Evolutionary conservation across 2,329 filamentous ascomycete genomes (phyloP).

Genomic region (Cladophialophora psammophila): DNA sequence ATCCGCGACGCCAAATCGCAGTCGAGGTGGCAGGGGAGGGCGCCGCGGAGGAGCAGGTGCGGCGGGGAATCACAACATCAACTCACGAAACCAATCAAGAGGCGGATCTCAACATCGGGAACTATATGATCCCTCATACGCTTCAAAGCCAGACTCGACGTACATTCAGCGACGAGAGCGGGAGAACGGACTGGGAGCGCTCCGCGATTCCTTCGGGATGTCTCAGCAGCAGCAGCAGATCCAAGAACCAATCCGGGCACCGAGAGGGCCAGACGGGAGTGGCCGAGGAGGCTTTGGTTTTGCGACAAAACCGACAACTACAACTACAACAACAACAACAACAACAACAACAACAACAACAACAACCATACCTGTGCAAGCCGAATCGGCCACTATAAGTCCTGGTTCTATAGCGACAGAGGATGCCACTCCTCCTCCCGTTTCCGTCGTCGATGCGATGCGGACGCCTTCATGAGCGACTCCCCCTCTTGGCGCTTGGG

Average conservation of each 20-base stretch:
- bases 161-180: constrained; percentile 54
- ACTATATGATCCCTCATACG: constrained; percentile 79
- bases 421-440: not conserved
- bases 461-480: not conserved
- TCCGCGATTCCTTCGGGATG: not conserved
- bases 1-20: constrained; percentile 48
- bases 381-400: not conserved
- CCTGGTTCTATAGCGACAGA: not conserved
- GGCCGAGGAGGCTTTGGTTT: constrained; percentile 83
- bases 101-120: constrained; percentile 57
- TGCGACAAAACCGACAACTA: constrained; percentile 38
- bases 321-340: no score
- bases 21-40: constrained; percentile 42
- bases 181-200: not conserved
- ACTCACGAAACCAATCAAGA: constrained; percentile 41
- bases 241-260: constrained; percentile 70
- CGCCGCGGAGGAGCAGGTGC: constrained; percentile 39
- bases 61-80: constrained; percentile 46
- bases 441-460: not conserved
- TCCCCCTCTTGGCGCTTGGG: not conserved
- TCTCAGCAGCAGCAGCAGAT: not conserved
- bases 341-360: not conserved
- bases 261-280: constrained; percentile 78
- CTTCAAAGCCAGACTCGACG: constrained; percentile 66
- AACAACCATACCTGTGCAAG: not conserved